phyloP scores from a whole-genome alignment of 108 stramenopile species.

The Pseudonitzschia multiseries region DNA sequence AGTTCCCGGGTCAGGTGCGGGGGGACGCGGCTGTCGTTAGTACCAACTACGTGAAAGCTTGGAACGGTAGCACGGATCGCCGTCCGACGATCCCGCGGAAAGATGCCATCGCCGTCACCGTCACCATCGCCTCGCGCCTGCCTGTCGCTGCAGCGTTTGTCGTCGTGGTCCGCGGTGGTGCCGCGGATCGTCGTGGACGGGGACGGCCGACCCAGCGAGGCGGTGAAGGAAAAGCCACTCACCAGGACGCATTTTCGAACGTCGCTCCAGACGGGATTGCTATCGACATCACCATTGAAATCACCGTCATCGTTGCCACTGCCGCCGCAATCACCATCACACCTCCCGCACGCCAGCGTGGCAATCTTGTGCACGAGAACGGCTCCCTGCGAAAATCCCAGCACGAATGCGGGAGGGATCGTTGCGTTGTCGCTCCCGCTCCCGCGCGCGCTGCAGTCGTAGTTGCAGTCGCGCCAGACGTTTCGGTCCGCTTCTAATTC shows the following conservation, averaged over 20 bases:
- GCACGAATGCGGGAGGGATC: conserved; percentile 6
- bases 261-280: conserved; percentile 18
- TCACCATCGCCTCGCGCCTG: not conserved
- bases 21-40: not conserved
- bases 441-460: too few species aligned
- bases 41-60: not conserved
- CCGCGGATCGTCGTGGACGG: too few species aligned
- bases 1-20: conserved; percentile 6
- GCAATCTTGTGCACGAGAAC: conserved; percentile 51
- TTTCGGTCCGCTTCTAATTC: conserved; percentile 15
- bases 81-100: not conserved
- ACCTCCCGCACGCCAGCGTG: conserved; percentile 12
- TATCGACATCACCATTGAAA: not conserved
- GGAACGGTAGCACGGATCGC: not conserved
- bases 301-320: too few species aligned
- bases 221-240: conserved; percentile 38
- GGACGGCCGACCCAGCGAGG: not conserved
- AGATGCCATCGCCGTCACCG: too few species aligned
- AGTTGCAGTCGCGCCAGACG: not conserved
- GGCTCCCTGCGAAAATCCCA: conserved; percentile 63
- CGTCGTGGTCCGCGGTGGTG: not conserved
- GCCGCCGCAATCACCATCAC: too few species aligned
- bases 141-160: not conserved
- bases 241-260: conserved; percentile 27
- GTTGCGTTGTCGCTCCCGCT: not conserved